phyloP scores from a whole-genome alignment of 352 stramenopile genomes.

The Globisporangium parvum region DNA sequence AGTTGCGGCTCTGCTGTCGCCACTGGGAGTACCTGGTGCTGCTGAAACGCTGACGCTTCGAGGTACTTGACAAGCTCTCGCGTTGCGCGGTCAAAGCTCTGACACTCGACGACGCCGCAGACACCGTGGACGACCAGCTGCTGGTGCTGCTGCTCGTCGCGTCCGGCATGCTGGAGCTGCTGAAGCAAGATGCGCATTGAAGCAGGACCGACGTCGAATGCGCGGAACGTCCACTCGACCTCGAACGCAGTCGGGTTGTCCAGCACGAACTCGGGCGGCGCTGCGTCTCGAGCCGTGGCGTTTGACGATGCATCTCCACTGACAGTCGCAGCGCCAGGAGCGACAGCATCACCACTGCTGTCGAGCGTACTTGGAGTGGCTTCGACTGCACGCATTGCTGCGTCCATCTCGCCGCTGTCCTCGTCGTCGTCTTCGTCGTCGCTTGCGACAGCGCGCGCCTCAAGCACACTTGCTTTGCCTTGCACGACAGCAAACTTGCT shows the following conservation, averaged over 20 bases:
- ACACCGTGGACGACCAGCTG: constrained; percentile 43
- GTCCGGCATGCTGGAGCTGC: not conserved
- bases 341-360: not conserved
- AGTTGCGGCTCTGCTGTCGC: not conserved
- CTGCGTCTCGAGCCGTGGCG: not conserved
- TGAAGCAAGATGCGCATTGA: constrained; percentile 34
- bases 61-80: constrained; percentile 21
- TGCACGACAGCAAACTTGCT: constrained; percentile 5
- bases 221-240: constrained; percentile 52
- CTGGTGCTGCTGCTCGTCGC: constrained; percentile 5
- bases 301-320: not conserved
- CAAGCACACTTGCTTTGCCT: constrained; percentile 5
- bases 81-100: constrained; percentile 40
- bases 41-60: constrained; percentile 17
- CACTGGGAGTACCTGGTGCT: constrained; percentile 4
- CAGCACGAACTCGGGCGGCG: not conserved
- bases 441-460: not conserved
- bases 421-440: constrained; percentile 28
- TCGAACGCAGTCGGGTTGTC: constrained; percentile 23
- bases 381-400: not conserved
- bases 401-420: too few relatives aligned
- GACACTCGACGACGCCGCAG: constrained; percentile 47
- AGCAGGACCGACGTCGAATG: constrained; percentile 54
- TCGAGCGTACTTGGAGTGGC: not conserved
- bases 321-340: not conserved